phyloP scores from a whole-genome alignment of 805 yeast genomes.

The Cyberlindnera xishuangbannaensis region DNA sequence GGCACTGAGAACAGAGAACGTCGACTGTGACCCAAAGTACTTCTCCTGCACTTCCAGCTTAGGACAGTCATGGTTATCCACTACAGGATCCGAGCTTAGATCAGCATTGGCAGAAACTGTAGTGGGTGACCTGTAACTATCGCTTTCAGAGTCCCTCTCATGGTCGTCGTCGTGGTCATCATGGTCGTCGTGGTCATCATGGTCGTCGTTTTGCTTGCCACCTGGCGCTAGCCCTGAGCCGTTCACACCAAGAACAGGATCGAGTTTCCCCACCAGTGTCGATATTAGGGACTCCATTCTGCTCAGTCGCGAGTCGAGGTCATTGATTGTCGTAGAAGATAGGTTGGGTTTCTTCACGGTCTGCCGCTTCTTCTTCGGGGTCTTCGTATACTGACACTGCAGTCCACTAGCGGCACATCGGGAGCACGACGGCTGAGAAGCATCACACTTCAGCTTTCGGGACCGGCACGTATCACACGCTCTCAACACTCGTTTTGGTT shows the following conservation, averaged over 20 bases:
- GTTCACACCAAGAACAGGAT: constrained; percentile 6
- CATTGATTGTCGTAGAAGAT: constrained; percentile 3
- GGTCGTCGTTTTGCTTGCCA: constrained; percentile 1
- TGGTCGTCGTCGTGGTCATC: neutral
- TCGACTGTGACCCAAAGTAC: constrained; percentile 22
- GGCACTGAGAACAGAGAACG: constrained; percentile 35
- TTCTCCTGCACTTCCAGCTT: constrained; percentile 5
- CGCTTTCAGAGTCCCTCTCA: neutral
- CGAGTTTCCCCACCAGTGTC: constrained; percentile 22
- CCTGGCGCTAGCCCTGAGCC: neutral
- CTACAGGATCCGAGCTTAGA: too few species aligned
- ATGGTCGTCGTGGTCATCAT: constrained; percentile 1
- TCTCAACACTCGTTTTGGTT: constrained; percentile 31
- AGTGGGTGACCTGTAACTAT: neutral
- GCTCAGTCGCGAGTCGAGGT: constrained; percentile 26
- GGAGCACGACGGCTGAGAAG: constrained; percentile 64
- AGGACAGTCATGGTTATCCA: neutral
- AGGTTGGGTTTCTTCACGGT: neutral
- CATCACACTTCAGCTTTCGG: constrained; percentile 75
- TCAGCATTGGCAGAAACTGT: too few species aligned
- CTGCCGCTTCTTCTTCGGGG: constrained; percentile 2
- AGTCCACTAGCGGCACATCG: constrained; percentile 76
- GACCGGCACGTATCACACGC: constrained; percentile 52
- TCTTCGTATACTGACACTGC: constrained; percentile 4
- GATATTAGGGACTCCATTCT: constrained; percentile 31